Percentiles rank a stretch among this genome's conserved stretches.
Conservation (phyloP, 805 yeast species). For the Candida corydali region DNA sequence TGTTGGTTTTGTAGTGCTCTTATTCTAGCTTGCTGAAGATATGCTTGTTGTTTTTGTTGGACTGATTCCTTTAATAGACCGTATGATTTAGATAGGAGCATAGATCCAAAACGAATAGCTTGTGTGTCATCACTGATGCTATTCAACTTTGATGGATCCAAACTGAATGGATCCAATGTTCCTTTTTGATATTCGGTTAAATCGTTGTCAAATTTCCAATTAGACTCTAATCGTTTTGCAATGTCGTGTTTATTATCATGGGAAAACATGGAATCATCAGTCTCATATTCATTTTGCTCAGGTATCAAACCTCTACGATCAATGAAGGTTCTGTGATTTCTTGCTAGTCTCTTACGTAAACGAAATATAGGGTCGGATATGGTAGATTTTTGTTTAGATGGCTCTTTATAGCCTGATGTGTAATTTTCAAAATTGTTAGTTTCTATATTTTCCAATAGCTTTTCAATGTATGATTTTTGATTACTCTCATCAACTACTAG, state of each 20-base stretch:
- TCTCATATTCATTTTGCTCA: slow-evolving; percentile 38
- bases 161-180: slow-evolving; percentile 47
- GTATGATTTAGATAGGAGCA: slow-evolving; percentile 83
- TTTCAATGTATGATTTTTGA: slow-evolving; percentile 33
- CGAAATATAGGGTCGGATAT: slow-evolving; percentile 52
- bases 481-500: slow-evolving; percentile 28
- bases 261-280: slow-evolving; percentile 16
- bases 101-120: slow-evolving; percentile 84
- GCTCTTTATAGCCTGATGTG: slow-evolving; percentile 29
- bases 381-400: slow-evolving; percentile 20
- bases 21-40: slow-evolving; percentile 47
- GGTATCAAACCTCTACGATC: slow-evolving; percentile 62
- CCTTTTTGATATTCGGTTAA: slow-evolving; percentile 35
- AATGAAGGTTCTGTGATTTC: slow-evolving; percentile 64
- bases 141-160: slow-evolving; percentile 80
- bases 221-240: slow-evolving; percentile 48
- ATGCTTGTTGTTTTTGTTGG: slow-evolving; percentile 54
- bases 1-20: slow-evolving; percentile 41
- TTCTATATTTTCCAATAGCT: slow-evolving; percentile 36
- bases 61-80: slow-evolving; percentile 75
- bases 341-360: slow-evolving; percentile 70
- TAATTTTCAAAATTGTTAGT: slow-evolving; percentile 37
- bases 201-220: slow-evolving; percentile 68
- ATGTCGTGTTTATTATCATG: slow-evolving; percentile 38
- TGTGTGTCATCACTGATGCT: slow-evolving; percentile 84